Percentiles rank a stretch among this genome's conserved stretches.
Conservation (phyloP, 2,329 filamentous ascomycete genomes). For the Fusarium cyanostomum region DNA sequence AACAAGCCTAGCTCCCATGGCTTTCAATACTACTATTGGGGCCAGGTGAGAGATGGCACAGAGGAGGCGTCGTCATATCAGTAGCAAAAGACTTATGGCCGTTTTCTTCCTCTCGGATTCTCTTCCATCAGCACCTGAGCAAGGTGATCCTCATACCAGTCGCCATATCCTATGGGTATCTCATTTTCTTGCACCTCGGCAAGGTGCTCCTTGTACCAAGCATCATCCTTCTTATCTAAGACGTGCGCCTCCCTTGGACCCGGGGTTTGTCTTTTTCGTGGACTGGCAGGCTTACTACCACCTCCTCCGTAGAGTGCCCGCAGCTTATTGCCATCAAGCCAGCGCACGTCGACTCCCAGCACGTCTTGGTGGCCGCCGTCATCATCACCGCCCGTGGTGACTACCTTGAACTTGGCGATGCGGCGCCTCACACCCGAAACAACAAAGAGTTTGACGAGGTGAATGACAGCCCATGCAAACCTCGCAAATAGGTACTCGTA, state of each 20-base stretch:
- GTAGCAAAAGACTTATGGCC: neutral
- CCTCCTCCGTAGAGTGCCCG: neutral
- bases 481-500: neutral
- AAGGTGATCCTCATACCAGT: neutral
- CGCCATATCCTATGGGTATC: neutral
- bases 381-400: neutral
- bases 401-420: neutral
- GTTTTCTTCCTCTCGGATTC: conserved; percentile 3
- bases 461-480: neutral
- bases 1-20: too few species aligned
- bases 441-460: neutral
- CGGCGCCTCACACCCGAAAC: neutral
- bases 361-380: neutral
- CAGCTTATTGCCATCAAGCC: neutral
- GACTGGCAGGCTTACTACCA: conserved; percentile 3
- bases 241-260: neutral
- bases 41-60: neutral
- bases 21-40: neutral
- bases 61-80: neutral
- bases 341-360: neutral
- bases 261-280: neutral
- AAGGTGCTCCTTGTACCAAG: conserved; percentile 3
- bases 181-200: neutral
- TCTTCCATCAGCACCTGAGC: neutral
- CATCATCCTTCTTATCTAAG: neutral